Base-by-base conservation (phyloP, 106 monocot genomes). In the Gastrodia elata region DNA sequence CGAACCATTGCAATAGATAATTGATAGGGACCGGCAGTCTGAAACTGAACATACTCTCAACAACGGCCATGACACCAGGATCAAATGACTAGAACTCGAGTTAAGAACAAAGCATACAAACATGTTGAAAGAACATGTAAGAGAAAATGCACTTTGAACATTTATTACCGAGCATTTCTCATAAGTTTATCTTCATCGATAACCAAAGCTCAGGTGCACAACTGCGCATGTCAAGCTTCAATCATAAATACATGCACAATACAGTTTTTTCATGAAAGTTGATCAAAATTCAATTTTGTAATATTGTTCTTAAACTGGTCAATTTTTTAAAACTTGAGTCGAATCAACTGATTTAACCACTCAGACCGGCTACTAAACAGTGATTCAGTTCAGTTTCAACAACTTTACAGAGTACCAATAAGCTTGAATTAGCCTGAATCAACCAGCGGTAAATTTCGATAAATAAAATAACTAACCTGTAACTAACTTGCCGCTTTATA, bases 11-110 rank as follows among this genome's bases (percentile, higher is more conserved):
- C 33, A 98, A 71, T 0, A 93, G 82, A 78, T 86, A 90, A 81
- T 93, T 98, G 38, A 98, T 84, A 80, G 98, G 98, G 79, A 98
- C 77, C 43, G 78, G 80, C 57, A 91, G 58, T 64, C 75, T 85
- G 75, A 93, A 87, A 59, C 74, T 88, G 38, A 93, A 80, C 49
- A 98, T 73, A 33, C 86, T 82, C 78, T 91, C 93, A 26, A 98
- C 38, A 77, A 98, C 80, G 0, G 81, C 57, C 38, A 77, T 72
- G 46, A 80, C 91, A 10, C 97, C 97, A 68, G 97, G 97, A 87
- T 98, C 97, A 82, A 91, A 87, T 65, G 97, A 93, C 96, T 97
- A 67, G 9, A 75, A 65, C 52, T 35, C 22, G 72, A 52, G 65
- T 95, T 76, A 89, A 81, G 86, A 78, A 80, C 59, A 30, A n/a